Evolutionary conservation across 352 stramenopile genomes (phyloP).

Genomic region (Phytophthora citricola): DNA sequence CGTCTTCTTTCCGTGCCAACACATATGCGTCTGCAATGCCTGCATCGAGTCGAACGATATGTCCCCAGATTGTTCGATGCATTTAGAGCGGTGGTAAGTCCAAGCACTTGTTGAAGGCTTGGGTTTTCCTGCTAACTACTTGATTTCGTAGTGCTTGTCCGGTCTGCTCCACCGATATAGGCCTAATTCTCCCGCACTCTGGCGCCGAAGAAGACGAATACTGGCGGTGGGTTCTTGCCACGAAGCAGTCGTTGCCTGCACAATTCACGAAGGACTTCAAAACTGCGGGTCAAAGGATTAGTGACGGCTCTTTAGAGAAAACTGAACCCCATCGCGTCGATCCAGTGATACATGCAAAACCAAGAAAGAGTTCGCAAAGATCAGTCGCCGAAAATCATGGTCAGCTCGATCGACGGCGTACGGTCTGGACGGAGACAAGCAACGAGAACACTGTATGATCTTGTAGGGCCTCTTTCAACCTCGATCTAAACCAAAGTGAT

Average conservation of each 20-base stretch:
- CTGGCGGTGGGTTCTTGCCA: constrained; percentile 63
- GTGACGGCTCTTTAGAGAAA: background rate
- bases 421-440: background rate
- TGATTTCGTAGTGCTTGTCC: constrained; percentile 49
- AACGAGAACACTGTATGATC: constrained; percentile 15
- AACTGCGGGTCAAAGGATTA: constrained; percentile 17
- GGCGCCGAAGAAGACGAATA: constrained; percentile 58
- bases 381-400: constrained; percentile 10
- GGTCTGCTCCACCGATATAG: constrained; percentile 61
- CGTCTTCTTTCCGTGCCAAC: constrained; percentile 51
- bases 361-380: background rate
- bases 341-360: background rate
- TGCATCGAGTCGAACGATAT: constrained; percentile 55
- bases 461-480: background rate
- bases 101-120: background rate
- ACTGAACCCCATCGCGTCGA: background rate
- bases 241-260: constrained; percentile 40
- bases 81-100: constrained; percentile 38
- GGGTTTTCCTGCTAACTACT: background rate
- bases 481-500: background rate
- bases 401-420: background rate
- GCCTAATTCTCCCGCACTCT: constrained; percentile 57
- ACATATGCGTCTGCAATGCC: constrained; percentile 62
- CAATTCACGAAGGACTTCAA: constrained; percentile 67
- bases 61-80: constrained; percentile 23